Percentiles rank a stretch among this genome's conserved stretches.
phyloP scores from a whole-genome alignment of 225 moss, liverwort and hornwort genomes.

The Polytrichum commune region DNA sequence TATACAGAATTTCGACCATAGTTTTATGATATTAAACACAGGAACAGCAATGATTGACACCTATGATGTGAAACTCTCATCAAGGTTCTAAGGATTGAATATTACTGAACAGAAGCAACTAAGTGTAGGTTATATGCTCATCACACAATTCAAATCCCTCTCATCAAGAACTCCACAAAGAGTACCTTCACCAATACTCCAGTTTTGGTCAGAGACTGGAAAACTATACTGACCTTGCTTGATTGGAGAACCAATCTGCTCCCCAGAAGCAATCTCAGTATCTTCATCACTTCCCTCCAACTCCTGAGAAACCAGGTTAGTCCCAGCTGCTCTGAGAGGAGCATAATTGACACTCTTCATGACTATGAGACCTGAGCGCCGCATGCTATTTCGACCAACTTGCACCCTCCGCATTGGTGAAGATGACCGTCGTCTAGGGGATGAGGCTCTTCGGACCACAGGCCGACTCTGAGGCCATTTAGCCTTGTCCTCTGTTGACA shows the following conservation, averaged over 20 bases:
- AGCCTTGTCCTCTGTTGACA: conserved; percentile 25
- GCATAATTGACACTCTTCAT: conserved; percentile 82
- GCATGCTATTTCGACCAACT: conserved; percentile 73
- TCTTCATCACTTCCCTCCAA: conserved; percentile 72
- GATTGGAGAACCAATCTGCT: conserved; percentile 29
- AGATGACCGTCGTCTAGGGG: conserved; percentile 79
- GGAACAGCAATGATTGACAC: too few relatives aligned
- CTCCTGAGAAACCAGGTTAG: conserved; percentile 23
- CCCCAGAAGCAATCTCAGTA: conserved; percentile 41
- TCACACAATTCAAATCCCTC: too few relatives aligned
- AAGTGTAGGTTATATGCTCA: too few relatives aligned
- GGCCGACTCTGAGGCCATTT: conserved; percentile 49
- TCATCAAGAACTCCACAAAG: too few relatives aligned
- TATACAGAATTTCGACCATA: too few relatives aligned
- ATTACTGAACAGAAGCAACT: too few relatives aligned
- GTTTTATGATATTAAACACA: too few relatives aligned
- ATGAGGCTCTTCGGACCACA: conserved; percentile 64
- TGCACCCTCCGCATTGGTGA: conserved; percentile 90
- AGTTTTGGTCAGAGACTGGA: conserved; percentile 29
- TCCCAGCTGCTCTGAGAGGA: conserved; percentile 56
- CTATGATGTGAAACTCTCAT: too few relatives aligned
- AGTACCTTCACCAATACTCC: conserved; percentile 16
- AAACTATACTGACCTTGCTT: conserved; percentile 27
- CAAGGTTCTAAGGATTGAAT: too few relatives aligned
- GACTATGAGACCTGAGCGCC: conserved; percentile 81